Percentiles rank a stretch among this genome's conserved stretches.
phyloP scores from a whole-genome alignment of 495 filamentous ascomycete genomes.

The Bathelium albidoporum region DNA sequence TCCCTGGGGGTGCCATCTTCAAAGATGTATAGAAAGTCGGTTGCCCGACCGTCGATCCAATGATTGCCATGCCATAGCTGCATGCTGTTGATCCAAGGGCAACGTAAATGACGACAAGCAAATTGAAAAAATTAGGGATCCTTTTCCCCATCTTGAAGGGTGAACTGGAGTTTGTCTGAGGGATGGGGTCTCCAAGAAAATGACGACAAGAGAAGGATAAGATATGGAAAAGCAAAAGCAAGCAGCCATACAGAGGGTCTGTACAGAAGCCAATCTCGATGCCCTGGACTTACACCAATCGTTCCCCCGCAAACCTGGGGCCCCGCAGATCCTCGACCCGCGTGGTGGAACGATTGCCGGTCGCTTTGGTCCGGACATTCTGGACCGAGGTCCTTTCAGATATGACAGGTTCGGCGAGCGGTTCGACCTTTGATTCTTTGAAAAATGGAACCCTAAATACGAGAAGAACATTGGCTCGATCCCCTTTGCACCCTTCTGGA shows the following conservation, averaged over 20 bases:
- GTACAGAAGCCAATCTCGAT: neutral
- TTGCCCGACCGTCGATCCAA: conserved; percentile 44
- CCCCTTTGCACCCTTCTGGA: no score
- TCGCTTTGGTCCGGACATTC: no score
- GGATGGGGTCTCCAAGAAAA: neutral
- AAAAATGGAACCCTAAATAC: no score
- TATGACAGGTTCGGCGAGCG: no score
- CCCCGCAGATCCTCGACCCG: neutral
- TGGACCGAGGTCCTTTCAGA: no score
- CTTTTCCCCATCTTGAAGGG: conserved; percentile 16
- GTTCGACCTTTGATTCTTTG: no score
- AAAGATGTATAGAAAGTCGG: conserved; percentile 42
- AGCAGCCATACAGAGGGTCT: neutral
- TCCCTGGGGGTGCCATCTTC: conserved; percentile 30
- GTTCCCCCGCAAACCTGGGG: conserved; percentile 1
- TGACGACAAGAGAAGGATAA: neutral
- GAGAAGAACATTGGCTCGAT: no score
- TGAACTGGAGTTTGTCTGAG: neutral
- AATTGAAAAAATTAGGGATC: conserved; percentile 26
- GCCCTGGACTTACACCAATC: neutral
- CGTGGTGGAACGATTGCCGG: no score
- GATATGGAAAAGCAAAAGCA: neutral
- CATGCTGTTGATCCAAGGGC: conserved; percentile 30
- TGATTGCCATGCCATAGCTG: conserved; percentile 41
- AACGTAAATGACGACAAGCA: conserved; percentile 27